Conservation (phyloP, 148 eudicot genomes). For the Gaultheria prostrata region DNA sequence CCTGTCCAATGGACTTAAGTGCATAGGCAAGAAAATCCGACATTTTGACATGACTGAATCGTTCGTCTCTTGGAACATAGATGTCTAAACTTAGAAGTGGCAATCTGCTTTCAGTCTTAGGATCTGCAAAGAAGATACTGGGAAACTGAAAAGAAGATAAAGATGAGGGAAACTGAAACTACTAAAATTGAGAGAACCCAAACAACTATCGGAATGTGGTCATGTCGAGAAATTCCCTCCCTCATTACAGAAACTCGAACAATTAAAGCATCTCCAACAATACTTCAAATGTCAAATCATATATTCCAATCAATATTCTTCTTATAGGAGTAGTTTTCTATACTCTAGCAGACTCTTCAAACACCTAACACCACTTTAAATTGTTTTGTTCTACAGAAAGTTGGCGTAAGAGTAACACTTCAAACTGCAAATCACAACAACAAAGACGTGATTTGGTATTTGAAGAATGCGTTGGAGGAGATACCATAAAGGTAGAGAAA, state of each 20-base stretch:
- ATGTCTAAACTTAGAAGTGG: slow-evolving; percentile 65
- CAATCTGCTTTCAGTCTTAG: slow-evolving; percentile 57
- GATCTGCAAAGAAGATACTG: slow-evolving; percentile 44
- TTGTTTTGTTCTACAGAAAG: not conserved
- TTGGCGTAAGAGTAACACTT: not conserved
- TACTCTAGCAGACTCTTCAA: not conserved
- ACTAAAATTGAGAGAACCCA: not conserved
- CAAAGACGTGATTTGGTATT: not conserved
- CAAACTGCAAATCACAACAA: not conserved
- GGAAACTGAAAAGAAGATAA: not conserved
- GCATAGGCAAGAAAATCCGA: slow-evolving; percentile 81
- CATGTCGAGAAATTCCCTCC: not conserved
- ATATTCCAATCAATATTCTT: not conserved
- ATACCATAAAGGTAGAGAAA: not conserved
- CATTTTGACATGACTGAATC: slow-evolving; percentile 61
- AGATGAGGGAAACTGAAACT: not conserved
- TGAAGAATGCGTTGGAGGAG: not conserved
- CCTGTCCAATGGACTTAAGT: slow-evolving; percentile 63
- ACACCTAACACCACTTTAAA: not conserved
- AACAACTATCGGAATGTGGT: not conserved
- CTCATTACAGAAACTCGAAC: not conserved
- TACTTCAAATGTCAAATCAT: not conserved
- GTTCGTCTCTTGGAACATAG: slow-evolving; percentile 86
- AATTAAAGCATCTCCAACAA: not conserved
- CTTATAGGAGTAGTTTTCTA: not conserved